Evolutionary conservation across 495 filamentous ascomycete species (phyloP), one percentile per base, ranked within the genome.

Genomic region (Entonaema liquescens): DNA sequence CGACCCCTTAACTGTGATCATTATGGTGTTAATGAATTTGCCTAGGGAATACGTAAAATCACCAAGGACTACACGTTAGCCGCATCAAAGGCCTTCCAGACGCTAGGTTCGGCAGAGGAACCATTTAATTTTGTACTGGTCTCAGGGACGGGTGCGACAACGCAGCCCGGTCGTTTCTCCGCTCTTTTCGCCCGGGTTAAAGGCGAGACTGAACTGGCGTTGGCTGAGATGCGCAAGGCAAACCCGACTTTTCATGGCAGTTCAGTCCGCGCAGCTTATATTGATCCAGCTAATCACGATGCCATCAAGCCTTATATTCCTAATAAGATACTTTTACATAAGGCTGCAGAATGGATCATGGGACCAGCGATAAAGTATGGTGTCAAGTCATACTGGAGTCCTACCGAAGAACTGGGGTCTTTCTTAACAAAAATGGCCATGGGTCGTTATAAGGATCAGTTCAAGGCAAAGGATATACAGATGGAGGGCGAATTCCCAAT

Each of bases 101-200:
- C 76, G 5, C 80, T 90, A 42, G 77, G 80, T 0, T 25, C 67
- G 2, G 68, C 72, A 15, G 65, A 73, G 15, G 75, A 84, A 42
- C 81, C 87, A 15, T 88, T 93, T 79, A 87, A 85, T 42, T 93
- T 93, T 71, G 81, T 93, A 71, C 89, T 89, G 73, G 85, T 93
- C 50, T 92, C 90, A 0, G 90, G 91, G 26, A 83, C 83, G 62
- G 85, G 86, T 31, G 78, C 83, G 0, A 86, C 83, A 25, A 77
- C 73, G 12, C 77, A 77, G 5, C 88, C 88, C 0, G 83, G 82
- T 2, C 70, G 77, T 1, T 83, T 89, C 59, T 85, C 87, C 0
- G 77, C 86, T 21, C 74, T 88, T 25, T 91, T 88, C 62, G 88
- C 81, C 4, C 74, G 83, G 35, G 78, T 90, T 31, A 93, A 93